Evolutionary conservation across 2,329 filamentous ascomycete genomes (phyloP).

Genomic region (Pleomassaria siparia): DNA sequence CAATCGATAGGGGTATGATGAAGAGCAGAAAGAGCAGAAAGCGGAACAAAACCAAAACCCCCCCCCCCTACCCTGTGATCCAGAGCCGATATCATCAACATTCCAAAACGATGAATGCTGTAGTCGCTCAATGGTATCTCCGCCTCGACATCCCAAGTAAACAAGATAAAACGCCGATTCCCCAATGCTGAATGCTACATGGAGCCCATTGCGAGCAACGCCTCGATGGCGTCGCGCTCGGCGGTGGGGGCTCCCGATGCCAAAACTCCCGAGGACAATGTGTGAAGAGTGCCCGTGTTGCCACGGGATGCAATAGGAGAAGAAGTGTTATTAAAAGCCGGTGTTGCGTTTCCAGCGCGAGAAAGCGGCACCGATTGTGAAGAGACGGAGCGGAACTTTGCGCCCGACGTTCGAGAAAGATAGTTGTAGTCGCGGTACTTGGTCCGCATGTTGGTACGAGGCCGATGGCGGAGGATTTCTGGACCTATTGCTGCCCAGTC

Average conservation of each 20-base stretch:
- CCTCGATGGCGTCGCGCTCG: slow-evolving; percentile 80
- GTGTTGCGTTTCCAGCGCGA: slow-evolving; percentile 22
- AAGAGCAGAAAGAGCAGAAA: slow-evolving; percentile 7
- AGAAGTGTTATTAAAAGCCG: slow-evolving; percentile 32
- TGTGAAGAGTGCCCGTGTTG: slow-evolving; percentile 25
- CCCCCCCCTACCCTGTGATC: background rate
- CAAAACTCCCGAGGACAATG: slow-evolving; percentile 30
- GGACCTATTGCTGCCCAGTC: slow-evolving; percentile 92
- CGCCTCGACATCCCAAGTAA: slow-evolving; percentile 6
- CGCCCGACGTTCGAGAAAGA: slow-evolving; percentile 39
- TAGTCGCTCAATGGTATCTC: slow-evolving; percentile 9
- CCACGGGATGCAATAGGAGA: slow-evolving; percentile 36
- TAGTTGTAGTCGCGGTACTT: slow-evolving; percentile 44
- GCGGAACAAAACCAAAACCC: slow-evolving; percentile 1
- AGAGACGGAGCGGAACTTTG: slow-evolving; percentile 26
- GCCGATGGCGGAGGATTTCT: slow-evolving; percentile 72
- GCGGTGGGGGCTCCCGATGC: slow-evolving; percentile 50
- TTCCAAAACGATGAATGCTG: slow-evolving; percentile 9
- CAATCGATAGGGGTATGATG: slow-evolving; percentile 6
- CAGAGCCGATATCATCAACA: slow-evolving; percentile 2
- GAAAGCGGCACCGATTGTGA: slow-evolving; percentile 23
- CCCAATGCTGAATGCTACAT: slow-evolving; percentile 43
- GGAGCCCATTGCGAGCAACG: slow-evolving; percentile 77
- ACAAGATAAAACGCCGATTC: slow-evolving; percentile 20
- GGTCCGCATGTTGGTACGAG: slow-evolving; percentile 26